Conservation (phyloP, 495 filamentous ascomycete species). For the Penicillium roqueforti region DNA sequence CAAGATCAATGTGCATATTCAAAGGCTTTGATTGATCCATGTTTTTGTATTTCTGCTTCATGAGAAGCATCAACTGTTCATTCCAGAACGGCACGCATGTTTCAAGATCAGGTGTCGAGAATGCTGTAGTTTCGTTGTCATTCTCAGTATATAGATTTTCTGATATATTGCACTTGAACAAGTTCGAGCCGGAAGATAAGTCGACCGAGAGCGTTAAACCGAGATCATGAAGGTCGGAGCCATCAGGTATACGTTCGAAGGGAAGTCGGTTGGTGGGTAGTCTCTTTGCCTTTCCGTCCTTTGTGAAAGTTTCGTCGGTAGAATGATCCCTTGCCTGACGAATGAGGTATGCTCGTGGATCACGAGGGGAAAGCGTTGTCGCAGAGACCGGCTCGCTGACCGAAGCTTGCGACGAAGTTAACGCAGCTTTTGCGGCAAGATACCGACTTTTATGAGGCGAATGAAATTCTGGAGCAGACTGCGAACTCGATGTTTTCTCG, state of each 20-base stretch:
- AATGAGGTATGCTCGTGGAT: constrained; percentile 40
- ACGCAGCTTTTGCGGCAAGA: constrained; percentile 36
- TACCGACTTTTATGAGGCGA: constrained; percentile 38
- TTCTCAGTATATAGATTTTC: constrained; percentile 22
- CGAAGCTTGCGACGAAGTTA: constrained; percentile 17
- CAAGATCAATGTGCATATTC: constrained; percentile 10
- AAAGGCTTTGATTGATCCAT: not conserved
- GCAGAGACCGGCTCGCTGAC: not conserved
- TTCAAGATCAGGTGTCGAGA: constrained; percentile 1
- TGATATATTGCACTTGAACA: constrained; percentile 3
- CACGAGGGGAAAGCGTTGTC: constrained; percentile 18
- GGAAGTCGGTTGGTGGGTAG: constrained; percentile 28
- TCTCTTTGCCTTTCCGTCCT: constrained; percentile 23
- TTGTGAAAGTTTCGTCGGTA: not conserved
- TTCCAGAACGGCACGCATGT: constrained; percentile 14
- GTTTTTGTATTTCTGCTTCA: constrained; percentile 9
- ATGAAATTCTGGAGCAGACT: constrained; percentile 8
- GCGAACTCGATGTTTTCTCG: not conserved
- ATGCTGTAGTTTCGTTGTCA: not conserved
- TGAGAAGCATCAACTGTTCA: constrained; percentile 6
- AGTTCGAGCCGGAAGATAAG: not conserved
- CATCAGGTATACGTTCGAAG: constrained; percentile 36
- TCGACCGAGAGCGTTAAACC: constrained; percentile 13
- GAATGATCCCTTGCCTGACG: constrained; percentile 13
- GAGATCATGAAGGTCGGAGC: constrained; percentile 25